Percentiles rank a stretch among this genome's conserved stretches.
Evolutionary conservation across 2,329 filamentous ascomycete species (phyloP).

Genomic region (Hymenoscyphus scutula): DNA sequence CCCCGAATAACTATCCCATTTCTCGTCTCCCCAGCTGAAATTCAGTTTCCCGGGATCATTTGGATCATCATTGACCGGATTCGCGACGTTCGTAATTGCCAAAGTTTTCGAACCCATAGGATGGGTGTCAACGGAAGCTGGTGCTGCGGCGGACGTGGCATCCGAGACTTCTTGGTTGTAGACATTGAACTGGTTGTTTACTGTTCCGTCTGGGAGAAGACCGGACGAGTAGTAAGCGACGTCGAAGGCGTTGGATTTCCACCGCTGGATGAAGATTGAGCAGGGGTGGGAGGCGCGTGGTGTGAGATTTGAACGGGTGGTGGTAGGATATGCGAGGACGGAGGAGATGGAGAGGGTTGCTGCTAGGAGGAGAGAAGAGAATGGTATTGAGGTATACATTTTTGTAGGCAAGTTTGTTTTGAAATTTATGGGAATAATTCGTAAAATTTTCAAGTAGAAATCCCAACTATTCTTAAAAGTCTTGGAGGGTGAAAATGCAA

Average conservation of each 20-base stretch:
- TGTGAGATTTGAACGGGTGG: neutral
- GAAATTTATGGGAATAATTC: too few relatives aligned
- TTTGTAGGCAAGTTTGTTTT: neutral
- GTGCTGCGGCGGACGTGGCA: neutral
- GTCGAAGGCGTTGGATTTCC: slow-evolving; percentile 20
- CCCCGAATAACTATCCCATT: slow-evolving; percentile 16
- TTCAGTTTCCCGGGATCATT: slow-evolving; percentile 20
- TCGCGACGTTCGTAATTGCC: slow-evolving; percentile 15
- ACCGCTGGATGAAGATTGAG: slow-evolving; percentile 19
- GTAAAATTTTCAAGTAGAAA: neutral
- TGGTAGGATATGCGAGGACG: slow-evolving; percentile 9
- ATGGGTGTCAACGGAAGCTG: slow-evolving; percentile 4
- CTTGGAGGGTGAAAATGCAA: neutral
- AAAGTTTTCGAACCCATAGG: slow-evolving; percentile 18
- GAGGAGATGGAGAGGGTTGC: slow-evolving; percentile 7
- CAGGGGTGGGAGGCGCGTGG: slow-evolving; percentile 13
- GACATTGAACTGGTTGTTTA: slow-evolving; percentile 10
- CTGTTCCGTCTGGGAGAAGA: slow-evolving; percentile 4
- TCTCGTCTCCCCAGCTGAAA: slow-evolving; percentile 16
- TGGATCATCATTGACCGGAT: slow-evolving; percentile 10
- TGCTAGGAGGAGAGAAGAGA: slow-evolving; percentile 1
- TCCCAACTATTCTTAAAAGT: neutral
- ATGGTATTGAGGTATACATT: slow-evolving; percentile 7
- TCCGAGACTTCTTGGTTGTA: slow-evolving; percentile 13
- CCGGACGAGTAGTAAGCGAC: slow-evolving; percentile 11